Evolutionary conservation across 257 asterid genomes (phyloP).

Genomic region (Lycium barbarum): DNA sequence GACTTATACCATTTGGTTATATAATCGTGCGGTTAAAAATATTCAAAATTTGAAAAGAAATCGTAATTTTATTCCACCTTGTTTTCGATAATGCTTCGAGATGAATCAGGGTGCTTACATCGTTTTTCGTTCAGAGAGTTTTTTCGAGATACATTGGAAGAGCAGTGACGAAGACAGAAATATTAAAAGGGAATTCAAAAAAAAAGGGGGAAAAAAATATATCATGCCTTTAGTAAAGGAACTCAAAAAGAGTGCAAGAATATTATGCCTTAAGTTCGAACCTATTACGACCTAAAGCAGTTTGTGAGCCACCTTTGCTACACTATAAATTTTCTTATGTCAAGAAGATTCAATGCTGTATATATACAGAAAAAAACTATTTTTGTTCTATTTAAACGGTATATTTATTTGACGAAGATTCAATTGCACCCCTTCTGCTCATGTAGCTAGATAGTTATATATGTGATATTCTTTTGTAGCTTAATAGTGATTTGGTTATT

Average conservation of each 20-base stretch:
- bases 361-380: not conserved
- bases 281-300: not conserved
- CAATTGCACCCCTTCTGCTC: not conserved
- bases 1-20: not conserved
- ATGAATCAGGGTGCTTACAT: not conserved
- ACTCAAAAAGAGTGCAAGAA: not conserved
- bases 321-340: not conserved
- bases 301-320: not conserved
- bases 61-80: not conserved
- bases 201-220: too few species aligned
- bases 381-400: not conserved
- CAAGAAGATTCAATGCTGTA: not conserved
- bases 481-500: not conserved
- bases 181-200: not conserved
- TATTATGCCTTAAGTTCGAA: not conserved
- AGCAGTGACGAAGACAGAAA: not conserved
- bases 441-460: not conserved
- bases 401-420: not conserved
- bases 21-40: not conserved
- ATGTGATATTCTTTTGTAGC: not conserved
- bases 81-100: not conserved
- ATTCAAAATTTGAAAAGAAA: not conserved
- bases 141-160: not conserved
- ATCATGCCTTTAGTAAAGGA: too few species aligned
- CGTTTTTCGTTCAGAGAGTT: not conserved